phyloP scores from a whole-genome alignment of 805 yeast genomes.

The Wickerhamomyces strasburgensis region DNA sequence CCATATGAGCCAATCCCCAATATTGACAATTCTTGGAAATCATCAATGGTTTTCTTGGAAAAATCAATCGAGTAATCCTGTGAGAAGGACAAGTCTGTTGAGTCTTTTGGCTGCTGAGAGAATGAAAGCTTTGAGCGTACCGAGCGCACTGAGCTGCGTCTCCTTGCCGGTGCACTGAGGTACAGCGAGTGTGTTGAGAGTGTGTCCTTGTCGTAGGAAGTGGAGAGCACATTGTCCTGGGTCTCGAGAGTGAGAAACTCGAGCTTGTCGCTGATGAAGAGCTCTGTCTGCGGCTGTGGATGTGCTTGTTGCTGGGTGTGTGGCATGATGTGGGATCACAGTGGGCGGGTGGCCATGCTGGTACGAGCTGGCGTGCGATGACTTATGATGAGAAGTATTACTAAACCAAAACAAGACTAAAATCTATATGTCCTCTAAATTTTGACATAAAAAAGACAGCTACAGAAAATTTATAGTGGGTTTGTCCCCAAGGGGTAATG shows the following conservation, averaged over 20 bases:
- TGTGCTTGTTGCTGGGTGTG: too few species aligned
- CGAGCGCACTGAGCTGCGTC: constrained; percentile 16
- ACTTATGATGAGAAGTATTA: too few species aligned
- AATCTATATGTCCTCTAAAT: too few species aligned
- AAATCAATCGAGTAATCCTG: constrained; percentile 13
- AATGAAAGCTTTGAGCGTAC: constrained; percentile 18
- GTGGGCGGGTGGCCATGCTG: too few species aligned
- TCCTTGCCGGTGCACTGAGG: constrained; percentile 1
- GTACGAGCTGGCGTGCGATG: too few species aligned
- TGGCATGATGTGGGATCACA: too few species aligned
- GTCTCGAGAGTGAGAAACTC: constrained; percentile 1
- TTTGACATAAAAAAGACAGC: too few species aligned
- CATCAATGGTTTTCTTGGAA: constrained; percentile 29
- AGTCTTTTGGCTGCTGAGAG: constrained; percentile 11
- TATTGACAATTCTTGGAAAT: constrained; percentile 67
- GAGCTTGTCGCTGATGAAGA: neutral
- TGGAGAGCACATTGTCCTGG: neutral
- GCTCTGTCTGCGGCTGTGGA: too few species aligned
- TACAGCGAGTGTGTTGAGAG: neutral
- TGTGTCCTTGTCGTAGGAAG: neutral
- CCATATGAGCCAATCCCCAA: constrained; percentile 88
- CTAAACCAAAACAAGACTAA: too few species aligned
- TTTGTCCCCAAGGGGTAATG: too few species aligned
- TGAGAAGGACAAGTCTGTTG: constrained; percentile 9
- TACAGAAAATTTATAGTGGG: too few species aligned